These are phyloP conservation scores for Dryas integrifolia DNA, from an alignment of 331 rosid species.

Conservation along the genomic window DNA sequence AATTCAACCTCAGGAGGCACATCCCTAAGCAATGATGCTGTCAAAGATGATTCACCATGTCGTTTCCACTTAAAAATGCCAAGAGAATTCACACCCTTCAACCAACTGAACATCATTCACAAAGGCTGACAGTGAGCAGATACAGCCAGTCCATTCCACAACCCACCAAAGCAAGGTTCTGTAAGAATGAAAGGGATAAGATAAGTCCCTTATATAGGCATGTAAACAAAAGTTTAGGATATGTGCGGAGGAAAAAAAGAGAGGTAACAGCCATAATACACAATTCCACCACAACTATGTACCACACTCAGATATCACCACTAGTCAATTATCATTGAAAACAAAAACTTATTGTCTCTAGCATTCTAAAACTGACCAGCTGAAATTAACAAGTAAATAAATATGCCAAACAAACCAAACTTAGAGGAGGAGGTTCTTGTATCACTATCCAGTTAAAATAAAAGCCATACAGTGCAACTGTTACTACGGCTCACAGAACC, in stretches of 20 bases:
- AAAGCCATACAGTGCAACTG: constrained; percentile 7
- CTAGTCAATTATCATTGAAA: not conserved
- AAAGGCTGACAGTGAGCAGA: constrained; percentile 46
- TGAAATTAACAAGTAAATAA: not conserved
- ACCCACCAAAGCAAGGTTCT: constrained; percentile 33
- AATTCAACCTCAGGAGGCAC: constrained; percentile 71
- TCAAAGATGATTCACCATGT: constrained; percentile 55
- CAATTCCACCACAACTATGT: not conserved
- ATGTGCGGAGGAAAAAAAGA: not conserved
- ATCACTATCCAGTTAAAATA: constrained; percentile 14
- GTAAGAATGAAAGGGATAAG: constrained; percentile 21
- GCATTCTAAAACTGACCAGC: not conserved
- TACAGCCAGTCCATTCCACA: constrained; percentile 73
- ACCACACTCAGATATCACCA: not conserved
- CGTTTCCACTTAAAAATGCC: constrained; percentile 59
- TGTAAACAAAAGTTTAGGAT: not conserved
- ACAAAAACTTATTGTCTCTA: not conserved
- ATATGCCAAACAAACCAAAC: constrained; percentile 10
- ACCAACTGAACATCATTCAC: constrained; percentile 80
- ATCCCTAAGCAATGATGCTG: constrained; percentile 52
- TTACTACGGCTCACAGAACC: constrained; percentile 6
- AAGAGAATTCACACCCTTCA: constrained; percentile 41
- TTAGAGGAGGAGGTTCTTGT: constrained; percentile 1
- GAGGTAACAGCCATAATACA: not conserved
- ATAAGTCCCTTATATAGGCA: constrained; percentile 24